Conservation (phyloP, 2,329 filamentous ascomycete species). For the Pleochaeta shiraiana region DNA sequence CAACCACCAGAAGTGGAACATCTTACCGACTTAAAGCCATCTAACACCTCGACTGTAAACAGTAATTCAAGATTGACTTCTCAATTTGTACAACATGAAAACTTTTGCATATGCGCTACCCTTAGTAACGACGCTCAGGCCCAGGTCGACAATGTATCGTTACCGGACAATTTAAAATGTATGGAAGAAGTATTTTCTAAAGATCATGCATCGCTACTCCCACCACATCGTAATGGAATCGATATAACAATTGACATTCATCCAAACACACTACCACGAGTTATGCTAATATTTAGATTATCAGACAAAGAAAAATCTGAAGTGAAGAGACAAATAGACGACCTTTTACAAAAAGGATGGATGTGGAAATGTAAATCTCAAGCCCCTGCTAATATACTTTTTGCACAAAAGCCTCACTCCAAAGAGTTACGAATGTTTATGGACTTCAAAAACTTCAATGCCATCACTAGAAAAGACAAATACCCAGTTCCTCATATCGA, state of each 20-base stretch:
- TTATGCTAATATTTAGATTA: neutral
- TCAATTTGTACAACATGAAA: too few species aligned
- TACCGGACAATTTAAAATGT: neutral
- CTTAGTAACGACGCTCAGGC: neutral
- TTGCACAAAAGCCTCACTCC: neutral
- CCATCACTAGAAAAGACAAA: neutral
- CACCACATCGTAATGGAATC: neutral
- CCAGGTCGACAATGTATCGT: neutral
- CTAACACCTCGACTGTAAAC: neutral
- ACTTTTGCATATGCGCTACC: neutral
- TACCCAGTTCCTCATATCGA: slow-evolving; percentile 3
- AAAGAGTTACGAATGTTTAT: neutral
- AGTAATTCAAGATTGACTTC: neutral
- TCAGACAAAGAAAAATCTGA: neutral
- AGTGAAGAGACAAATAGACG: neutral
- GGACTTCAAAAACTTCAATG: neutral
- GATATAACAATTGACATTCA: slow-evolving; percentile 3
- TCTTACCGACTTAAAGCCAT: neutral
- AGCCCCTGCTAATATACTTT: neutral
- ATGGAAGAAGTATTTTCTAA: neutral
- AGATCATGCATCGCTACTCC: neutral
- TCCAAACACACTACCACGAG: neutral
- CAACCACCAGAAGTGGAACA: neutral
- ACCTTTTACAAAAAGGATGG: neutral
- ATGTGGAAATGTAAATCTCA: neutral